These are phyloP conservation scores for Fusarium hainanense DNA, from an alignment of 2,329 filamentous ascomycete genomes.

Conservation along the genomic window DNA sequence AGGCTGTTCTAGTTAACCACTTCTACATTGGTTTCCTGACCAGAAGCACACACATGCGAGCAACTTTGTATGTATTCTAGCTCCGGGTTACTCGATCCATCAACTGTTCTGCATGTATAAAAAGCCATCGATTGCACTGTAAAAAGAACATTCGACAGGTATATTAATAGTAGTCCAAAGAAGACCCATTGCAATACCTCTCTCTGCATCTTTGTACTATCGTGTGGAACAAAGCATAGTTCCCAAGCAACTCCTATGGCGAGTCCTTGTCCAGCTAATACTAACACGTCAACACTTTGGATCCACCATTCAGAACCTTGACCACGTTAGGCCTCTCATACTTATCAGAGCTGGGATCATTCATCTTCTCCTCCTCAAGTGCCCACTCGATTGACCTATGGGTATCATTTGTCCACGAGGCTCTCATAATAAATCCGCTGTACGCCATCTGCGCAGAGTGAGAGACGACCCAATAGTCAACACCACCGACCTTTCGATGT, in stretches of 20 bases:
- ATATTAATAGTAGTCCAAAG: background rate
- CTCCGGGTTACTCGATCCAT: background rate
- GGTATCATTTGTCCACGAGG: constrained; percentile 25
- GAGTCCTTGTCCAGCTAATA: background rate
- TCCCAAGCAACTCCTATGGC: background rate
- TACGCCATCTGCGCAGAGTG: constrained; percentile 31
- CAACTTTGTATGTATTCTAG: background rate
- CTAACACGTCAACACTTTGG: constrained; percentile 15
- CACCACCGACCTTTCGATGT: constrained; percentile 34
- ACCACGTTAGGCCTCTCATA: constrained; percentile 11
- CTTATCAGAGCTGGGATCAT: background rate
- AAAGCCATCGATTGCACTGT: background rate
- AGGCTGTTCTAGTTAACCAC: too few relatives aligned
- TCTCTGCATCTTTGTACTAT: background rate
- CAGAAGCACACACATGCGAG: background rate
- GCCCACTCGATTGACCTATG: constrained; percentile 37
- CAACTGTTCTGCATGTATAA: background rate
- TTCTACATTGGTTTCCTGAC: too few relatives aligned
- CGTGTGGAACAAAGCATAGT: background rate
- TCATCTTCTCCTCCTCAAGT: constrained; percentile 31
- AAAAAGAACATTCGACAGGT: background rate
- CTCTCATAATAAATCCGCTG: constrained; percentile 28
- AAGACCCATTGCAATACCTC: background rate
- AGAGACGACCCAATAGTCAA: constrained; percentile 38
- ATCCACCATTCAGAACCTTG: constrained; percentile 31